These are phyloP conservation scores for Globisporangium splendens DNA, from an alignment of 352 stramenopile genomes.

Conservation along the genomic window DNA sequence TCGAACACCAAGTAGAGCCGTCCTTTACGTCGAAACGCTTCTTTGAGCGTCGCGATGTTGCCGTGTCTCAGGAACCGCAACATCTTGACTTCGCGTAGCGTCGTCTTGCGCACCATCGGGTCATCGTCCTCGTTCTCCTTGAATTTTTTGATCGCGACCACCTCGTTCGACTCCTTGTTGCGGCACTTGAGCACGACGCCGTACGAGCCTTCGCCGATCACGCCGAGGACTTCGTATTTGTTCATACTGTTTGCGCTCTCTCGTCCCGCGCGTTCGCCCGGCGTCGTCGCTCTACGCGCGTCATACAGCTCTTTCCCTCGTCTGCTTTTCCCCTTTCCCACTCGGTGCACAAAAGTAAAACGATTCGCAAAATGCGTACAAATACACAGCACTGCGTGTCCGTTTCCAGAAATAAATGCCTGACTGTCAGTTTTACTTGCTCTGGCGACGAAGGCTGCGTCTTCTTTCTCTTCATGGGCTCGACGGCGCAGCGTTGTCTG, in stretches of 20 bases:
- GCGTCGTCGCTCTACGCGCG: background rate
- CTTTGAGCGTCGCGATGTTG: conserved; percentile 97
- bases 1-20: conserved; percentile 98
- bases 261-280: background rate
- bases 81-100: conserved; percentile 96
- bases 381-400: background rate
- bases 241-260: conserved; percentile 65
- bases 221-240: conserved; percentile 93
- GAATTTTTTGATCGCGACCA: conserved; percentile 99
- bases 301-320: conserved; percentile 6
- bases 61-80: conserved; percentile 97
- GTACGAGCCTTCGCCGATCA: conserved; percentile 93
- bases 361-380: conserved; percentile 2
- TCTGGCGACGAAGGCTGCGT: background rate
- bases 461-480: background rate
- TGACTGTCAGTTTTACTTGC: background rate
- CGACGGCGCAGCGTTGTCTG: too few relatives aligned
- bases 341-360: background rate
- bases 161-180: conserved; percentile 95
- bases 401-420: background rate
- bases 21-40: conserved; percentile 97
- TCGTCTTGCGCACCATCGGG: conserved; percentile 92
- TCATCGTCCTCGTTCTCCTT: conserved; percentile 91
- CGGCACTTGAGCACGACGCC: conserved; percentile 92
- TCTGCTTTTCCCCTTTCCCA: background rate